Conservation (phyloP, 148 eudicot species). For the Camellia sinensis region DNA sequence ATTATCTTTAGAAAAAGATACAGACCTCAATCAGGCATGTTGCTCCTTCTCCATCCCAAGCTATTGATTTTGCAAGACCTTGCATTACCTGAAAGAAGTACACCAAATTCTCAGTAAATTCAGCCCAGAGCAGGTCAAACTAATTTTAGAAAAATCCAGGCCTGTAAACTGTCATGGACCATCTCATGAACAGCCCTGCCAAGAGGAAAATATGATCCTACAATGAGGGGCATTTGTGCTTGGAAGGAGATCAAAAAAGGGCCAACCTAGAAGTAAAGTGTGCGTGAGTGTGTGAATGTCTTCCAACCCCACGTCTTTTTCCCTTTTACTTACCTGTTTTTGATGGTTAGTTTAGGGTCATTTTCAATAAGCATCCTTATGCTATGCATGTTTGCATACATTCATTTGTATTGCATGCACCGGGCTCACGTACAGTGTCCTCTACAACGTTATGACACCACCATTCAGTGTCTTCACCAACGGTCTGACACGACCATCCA, state of each 20-base stretch:
- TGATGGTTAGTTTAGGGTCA: too few species aligned
- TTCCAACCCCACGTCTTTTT: too few species aligned
- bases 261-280: neutral
- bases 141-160: neutral
- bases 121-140: neutral
- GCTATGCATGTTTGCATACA: too few species aligned
- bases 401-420: too few species aligned
- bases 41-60: constrained; percentile 99
- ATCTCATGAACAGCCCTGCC: neutral
- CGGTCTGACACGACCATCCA: too few species aligned
- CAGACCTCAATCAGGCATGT: constrained; percentile 95
- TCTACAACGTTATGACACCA: too few species aligned
- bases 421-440: too few species aligned
- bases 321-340: too few species aligned
- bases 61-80: constrained; percentile 97
- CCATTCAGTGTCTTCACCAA: too few species aligned
- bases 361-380: too few species aligned
- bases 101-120: constrained; percentile 3
- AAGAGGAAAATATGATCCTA: neutral
- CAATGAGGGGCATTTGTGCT: neutral
- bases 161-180: neutral
- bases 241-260: neutral
- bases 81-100: constrained; percentile 79
- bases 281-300: too few species aligned
- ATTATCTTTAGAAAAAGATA: neutral